Evolutionary conservation across 768 basidiomycete genomes (phyloP), one percentile per base, ranked within the genome.

Genomic region (Galerina marginata): DNA sequence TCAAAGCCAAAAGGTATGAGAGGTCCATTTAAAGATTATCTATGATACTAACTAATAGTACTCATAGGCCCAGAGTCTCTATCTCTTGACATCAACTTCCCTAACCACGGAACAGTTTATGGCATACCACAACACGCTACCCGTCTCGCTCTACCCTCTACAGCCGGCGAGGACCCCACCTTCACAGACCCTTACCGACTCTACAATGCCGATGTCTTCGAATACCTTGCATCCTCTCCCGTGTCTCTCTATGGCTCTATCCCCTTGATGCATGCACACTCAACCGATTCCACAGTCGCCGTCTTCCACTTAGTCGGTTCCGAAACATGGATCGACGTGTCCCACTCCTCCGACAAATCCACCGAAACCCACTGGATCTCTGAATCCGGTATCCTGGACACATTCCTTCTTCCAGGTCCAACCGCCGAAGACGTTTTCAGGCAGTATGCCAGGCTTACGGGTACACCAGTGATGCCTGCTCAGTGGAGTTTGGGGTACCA

Each of bases 71-170:
- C 97, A 33, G 95, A 99, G 74, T 95, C 92, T 0, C 83, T 98
- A 58, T 93, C 91, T 0, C 72, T 99, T 60, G 97, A 99, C 66
- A 90, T 99, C 67, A 86, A 86, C 52, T 99, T 99, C 83, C 96
- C 96, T 0, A 90, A 87, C 59, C 94, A 95, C 59, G 88, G 87
- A 33, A 90, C 93, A 49, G 89, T 98, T 58, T 99, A 95, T 66
- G 97, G 97, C 58, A 96, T 99, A 44, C 96, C 97, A 11, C 93
- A 99, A 74, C 97, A 95, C 65, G 96, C 97, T 12, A 93, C 96
- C 2, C 86, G 87, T 23, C 82, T 99, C 43, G 91, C 91, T 25
- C 85, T 99, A 6, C 96, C 95, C 9, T 86, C 91, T 4, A 99
- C 97, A 2, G 84, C 87, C 0, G 93, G 95, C 62, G 87, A 92